Base-by-base conservation (phyloP, 352 stramenopile genomes). In the Pythium pectinolyticum region DNA sequence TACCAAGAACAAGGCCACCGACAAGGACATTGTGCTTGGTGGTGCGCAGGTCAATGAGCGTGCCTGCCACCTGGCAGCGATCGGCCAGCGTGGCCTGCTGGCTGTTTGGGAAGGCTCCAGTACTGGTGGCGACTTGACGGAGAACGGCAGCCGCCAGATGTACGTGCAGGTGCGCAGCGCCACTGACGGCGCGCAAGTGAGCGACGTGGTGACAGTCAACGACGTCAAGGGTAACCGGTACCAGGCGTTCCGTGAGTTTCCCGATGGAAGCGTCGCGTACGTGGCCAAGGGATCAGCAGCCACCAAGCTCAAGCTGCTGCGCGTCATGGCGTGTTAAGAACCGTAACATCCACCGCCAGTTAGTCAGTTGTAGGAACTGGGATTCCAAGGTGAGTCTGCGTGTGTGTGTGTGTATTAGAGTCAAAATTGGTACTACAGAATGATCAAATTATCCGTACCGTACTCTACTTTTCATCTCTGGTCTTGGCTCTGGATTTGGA, bases 181-280 rank as follows among this genome's bases (percentile, higher is more conserved):
- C 19, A 69, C 57, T 11, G 69, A 77, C 20, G 77, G 77, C 46
- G 54, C 69, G 20, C 43, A 72, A 25, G 73, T 86, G 58, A 84
- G 80, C 52, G 62, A 72, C 1, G 76, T 75, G 20, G 69, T 78
- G 34, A 77, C 70, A 20, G 69, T 88, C 19, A 75, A 75, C 43
- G 63, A 63, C 11, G 69, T 86, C 46, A 61, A 75, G 49, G 80
- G 80, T 59, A 89, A 89, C 63, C 72, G 78, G 12, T 89, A 86
- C 72, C 78, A 87, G 67, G 80, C 75, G 32, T 67, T 89, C 55
- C 82, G 78, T 48, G 60, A 55, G 32, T 84, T 67, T 62, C 70
- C 75, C 22, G 75, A 88, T 41, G 77, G 79, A 40, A 78, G 64
- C 5, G 76, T 86, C 8, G 79, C 73, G 12, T 84, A 86, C 67